Evolutionary conservation across 768 basidiomycete species (phyloP).

Genomic region (Phaffia tasmanica): DNA sequence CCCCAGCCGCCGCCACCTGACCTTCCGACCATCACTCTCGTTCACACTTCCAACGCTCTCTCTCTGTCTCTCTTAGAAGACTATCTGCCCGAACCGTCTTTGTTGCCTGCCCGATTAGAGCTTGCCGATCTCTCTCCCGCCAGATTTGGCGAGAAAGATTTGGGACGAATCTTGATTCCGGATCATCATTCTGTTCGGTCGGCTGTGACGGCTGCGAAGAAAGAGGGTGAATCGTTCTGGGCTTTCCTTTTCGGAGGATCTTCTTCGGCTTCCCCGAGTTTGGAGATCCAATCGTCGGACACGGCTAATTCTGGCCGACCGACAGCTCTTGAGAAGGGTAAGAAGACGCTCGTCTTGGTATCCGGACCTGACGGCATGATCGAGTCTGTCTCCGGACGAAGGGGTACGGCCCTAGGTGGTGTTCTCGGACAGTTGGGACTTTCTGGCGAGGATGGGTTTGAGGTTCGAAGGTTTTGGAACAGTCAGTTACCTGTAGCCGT

Average conservation of each 20-base stretch:
- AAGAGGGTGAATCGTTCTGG: too few species aligned
- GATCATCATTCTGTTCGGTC: neutral
- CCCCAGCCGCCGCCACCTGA: conserved; percentile 9
- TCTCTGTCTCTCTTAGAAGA: conserved; percentile 12
- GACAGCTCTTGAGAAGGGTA: conserved; percentile 7
- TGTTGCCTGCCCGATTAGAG: conserved; percentile 20
- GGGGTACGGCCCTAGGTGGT: conserved; percentile 13
- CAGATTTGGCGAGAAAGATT: conserved; percentile 5
- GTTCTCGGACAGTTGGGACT: conserved; percentile 20
- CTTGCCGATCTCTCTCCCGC: conserved; percentile 23
- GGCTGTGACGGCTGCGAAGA: neutral
- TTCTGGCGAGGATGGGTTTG: conserved; percentile 7
- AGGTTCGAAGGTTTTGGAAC: conserved; percentile 24
- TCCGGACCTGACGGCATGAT: conserved; percentile 27
- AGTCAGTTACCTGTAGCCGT: too few species aligned
- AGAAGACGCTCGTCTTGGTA: conserved; percentile 20
- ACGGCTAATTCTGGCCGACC: neutral
- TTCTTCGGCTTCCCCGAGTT: neutral
- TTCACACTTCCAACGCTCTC: conserved; percentile 17
- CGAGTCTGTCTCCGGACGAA: conserved; percentile 12
- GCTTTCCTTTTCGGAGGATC: neutral
- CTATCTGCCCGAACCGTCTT: conserved; percentile 21
- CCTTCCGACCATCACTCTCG: conserved; percentile 24
- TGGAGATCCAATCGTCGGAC: neutral
- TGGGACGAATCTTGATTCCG: conserved; percentile 7